Percentiles rank a stretch among this genome's conserved stretches.
Conservation (phyloP, 768 basidiomycete species). For the Pleurotus citrinopileatus region DNA sequence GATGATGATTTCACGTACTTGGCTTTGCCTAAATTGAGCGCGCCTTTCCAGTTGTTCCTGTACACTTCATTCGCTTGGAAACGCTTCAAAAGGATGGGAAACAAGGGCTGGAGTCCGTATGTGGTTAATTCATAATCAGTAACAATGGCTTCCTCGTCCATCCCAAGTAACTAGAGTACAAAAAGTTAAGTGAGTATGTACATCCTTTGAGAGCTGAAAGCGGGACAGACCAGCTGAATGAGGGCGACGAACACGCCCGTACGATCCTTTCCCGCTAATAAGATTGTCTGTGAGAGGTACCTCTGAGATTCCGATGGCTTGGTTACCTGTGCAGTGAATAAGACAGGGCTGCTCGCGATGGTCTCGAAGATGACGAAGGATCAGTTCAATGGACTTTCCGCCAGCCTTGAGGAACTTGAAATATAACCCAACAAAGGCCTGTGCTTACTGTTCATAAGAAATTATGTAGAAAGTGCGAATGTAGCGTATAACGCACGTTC, state of each 20-base stretch:
- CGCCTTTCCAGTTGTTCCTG: constrained; percentile 31
- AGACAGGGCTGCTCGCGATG: constrained; percentile 35
- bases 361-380: constrained; percentile 36
- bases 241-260: constrained; percentile 37
- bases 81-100: constrained; percentile 26
- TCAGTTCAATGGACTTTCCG: constrained; percentile 26
- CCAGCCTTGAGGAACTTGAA: constrained; percentile 27
- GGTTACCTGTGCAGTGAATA: constrained; percentile 43
- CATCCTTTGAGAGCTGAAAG: too few species aligned
- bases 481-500: constrained; percentile 15
- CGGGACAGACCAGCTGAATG: constrained; percentile 26
- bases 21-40: constrained; percentile 30
- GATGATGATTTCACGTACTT: constrained; percentile 20
- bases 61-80: constrained; percentile 26
- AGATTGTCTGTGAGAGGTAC: too few species aligned
- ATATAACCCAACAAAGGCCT: constrained; percentile 31
- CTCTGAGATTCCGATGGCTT: too few species aligned
- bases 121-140: constrained; percentile 39
- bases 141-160: constrained; percentile 34
- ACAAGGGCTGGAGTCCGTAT: constrained; percentile 31
- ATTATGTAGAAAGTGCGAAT: constrained; percentile 8
- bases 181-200: neutral
- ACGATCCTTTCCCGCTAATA: constrained; percentile 44
- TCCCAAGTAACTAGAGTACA: constrained; percentile 32
- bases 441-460: neutral